Evolutionary conservation across 2,329 filamentous ascomycete genomes (phyloP).

Genomic region (Aspergillus aculeatus): DNA sequence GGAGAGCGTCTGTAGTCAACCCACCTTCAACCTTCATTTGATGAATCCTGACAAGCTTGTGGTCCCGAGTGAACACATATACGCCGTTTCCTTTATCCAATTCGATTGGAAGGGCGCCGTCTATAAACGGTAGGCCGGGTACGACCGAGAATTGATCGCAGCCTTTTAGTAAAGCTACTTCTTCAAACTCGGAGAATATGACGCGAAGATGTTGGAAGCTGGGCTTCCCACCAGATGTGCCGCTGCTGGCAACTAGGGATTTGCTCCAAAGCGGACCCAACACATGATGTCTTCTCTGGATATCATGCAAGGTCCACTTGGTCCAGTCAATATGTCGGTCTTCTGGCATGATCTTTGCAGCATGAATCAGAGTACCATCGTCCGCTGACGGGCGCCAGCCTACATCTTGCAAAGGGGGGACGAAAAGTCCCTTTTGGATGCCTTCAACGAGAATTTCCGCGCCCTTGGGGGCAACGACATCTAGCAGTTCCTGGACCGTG

Average conservation of each 20-base stretch:
- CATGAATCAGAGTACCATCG: slow-evolving; percentile 49
- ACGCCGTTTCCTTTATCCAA: slow-evolving; percentile 29
- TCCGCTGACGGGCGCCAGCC: slow-evolving; percentile 27
- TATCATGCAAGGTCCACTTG: slow-evolving; percentile 53
- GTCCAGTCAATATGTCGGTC: slow-evolving; percentile 64
- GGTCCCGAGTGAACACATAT: slow-evolving; percentile 40
- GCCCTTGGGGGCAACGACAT: slow-evolving; percentile 61
- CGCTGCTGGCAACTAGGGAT: slow-evolving; percentile 27
- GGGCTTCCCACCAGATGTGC: slow-evolving; percentile 14
- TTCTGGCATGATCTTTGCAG: slow-evolving; percentile 69
- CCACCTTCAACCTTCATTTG: slow-evolving; percentile 44
- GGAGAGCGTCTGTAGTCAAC: slow-evolving; percentile 34
- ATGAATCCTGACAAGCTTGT: slow-evolving; percentile 36
- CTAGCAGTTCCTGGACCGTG: slow-evolving; percentile 52
- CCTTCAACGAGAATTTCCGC: slow-evolving; percentile 68
- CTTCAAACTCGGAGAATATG: slow-evolving; percentile 39
- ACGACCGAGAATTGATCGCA: slow-evolving; percentile 28
- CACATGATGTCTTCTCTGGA: slow-evolving; percentile 58
- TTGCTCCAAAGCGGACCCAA: slow-evolving; percentile 67
- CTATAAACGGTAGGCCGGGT: slow-evolving; percentile 40
- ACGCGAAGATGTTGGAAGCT: slow-evolving; percentile 34
- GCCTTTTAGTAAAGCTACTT: slow-evolving; percentile 28
- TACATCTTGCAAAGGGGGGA: slow-evolving; percentile 55
- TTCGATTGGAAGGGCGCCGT: slow-evolving; percentile 26
- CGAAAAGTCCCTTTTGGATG: slow-evolving; percentile 62